phyloP scores from a whole-genome alignment of 2,329 filamentous ascomycete species.

The Falciphora oryzae region DNA sequence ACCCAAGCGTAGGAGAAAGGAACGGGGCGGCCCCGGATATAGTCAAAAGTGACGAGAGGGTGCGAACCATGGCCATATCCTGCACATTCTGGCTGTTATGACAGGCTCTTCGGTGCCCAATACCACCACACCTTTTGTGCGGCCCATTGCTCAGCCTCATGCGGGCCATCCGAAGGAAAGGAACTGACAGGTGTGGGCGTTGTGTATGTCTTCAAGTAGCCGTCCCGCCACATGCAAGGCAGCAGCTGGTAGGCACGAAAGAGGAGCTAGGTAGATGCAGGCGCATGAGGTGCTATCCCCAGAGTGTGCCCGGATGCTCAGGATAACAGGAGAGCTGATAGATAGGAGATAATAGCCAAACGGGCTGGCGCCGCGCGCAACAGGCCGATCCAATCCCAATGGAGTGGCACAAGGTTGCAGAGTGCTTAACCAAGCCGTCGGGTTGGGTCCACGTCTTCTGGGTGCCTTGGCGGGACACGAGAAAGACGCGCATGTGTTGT shows the following conservation, averaged over 20 bases:
- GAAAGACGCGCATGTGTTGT: neutral
- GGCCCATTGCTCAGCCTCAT: neutral
- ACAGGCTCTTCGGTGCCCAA: neutral
- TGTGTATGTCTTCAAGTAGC: neutral
- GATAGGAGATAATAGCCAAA: neutral
- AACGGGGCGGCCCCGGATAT: neutral
- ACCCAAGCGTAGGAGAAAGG: neutral
- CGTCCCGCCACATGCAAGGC: neutral
- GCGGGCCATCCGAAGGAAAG: neutral
- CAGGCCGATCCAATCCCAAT: neutral
- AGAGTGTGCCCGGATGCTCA: no score
- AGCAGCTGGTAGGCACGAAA: neutral
- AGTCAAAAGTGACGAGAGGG: neutral
- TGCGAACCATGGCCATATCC: neutral
- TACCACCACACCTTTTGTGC: neutral
- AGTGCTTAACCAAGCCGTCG: conserved; percentile 8
- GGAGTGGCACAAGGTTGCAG: conserved; percentile 7
- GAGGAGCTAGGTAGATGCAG: neutral
- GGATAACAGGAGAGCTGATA: no score
- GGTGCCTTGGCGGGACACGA: neutral
- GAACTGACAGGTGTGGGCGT: neutral
- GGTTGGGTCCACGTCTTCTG: neutral
- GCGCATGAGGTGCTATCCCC: neutral
- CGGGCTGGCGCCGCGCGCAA: neutral
- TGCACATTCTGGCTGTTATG: neutral